These are phyloP conservation scores for Umbilicus rupestris DNA, from an alignment of 164 flowering plant genomes.

Conservation along the genomic window DNA sequence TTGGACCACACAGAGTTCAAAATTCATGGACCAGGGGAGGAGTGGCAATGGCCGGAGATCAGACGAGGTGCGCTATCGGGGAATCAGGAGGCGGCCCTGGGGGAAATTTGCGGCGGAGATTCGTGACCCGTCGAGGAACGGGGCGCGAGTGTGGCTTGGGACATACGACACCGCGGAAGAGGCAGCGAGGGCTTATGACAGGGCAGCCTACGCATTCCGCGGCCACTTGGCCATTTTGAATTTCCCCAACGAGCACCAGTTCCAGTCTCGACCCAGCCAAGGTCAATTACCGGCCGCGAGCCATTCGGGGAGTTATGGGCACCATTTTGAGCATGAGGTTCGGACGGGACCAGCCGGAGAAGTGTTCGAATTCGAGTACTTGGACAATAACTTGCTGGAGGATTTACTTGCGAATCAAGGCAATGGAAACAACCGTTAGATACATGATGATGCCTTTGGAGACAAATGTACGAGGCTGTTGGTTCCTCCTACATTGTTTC, in stretches of 20 bases:
- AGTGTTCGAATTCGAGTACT: conserved; percentile 8
- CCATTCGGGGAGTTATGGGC: no score
- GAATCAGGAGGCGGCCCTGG: conserved; percentile 5
- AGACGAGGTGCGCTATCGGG: neutral
- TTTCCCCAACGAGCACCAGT: conserved; percentile 1
- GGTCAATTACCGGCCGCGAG: no score
- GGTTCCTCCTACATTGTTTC: no score
- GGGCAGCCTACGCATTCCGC: neutral
- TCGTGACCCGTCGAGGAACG: neutral
- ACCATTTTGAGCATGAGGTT: neutral
- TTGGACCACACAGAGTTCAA: no score
- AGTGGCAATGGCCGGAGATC: neutral
- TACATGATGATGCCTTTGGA: no score
- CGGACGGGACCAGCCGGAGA: neutral
- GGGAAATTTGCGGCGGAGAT: conserved; percentile 4
- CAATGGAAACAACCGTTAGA: neutral
- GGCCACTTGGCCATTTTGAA: neutral
- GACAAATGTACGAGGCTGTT: no score
- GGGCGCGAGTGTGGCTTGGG: neutral
- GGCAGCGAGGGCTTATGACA: neutral
- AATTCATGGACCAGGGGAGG: neutral
- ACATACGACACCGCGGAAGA: neutral
- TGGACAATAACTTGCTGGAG: conserved; percentile 2
- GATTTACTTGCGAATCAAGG: conserved; percentile 1
- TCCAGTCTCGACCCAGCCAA: neutral